A percentile compares a stretch with the other conserved stretches of the same genome.
These are phyloP conservation scores for Conticribra guillardii DNA, from an alignment of 108 stramenopile species.

Conservation along the genomic window DNA sequence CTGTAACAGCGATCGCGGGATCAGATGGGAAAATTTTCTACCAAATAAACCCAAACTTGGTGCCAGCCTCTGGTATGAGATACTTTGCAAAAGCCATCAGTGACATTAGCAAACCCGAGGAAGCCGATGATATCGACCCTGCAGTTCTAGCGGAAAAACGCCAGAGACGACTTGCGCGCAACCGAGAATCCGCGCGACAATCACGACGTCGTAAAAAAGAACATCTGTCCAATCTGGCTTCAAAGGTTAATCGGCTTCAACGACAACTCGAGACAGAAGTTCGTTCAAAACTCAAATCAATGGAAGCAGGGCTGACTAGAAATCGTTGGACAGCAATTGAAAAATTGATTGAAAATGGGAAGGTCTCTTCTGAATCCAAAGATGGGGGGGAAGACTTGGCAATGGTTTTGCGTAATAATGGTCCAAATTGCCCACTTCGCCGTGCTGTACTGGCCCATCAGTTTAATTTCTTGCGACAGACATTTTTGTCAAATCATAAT, in stretches of 20 bases:
- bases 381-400: conserved; percentile 17
- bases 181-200: conserved; percentile 86
- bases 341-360: conserved; percentile 21
- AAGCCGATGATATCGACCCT: conserved; percentile 41
- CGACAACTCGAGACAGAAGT: conserved; percentile 70
- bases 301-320: conserved; percentile 47
- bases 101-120: conserved; percentile 41
- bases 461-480: conserved; percentile 59
- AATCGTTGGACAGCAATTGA: conserved; percentile 34
- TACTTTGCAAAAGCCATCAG: conserved; percentile 50
- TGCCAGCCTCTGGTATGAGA: conserved; percentile 33
- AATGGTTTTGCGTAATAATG: conserved; percentile 14
- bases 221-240: conserved; percentile 57
- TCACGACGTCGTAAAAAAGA: conserved; percentile 84
- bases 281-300: conserved; percentile 51
- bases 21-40: conserved; percentile 35
- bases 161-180: conserved; percentile 78
- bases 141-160: conserved; percentile 73
- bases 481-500: conserved; percentile 71
- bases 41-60: conserved; percentile 44
- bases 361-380: background rate
- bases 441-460: conserved; percentile 74
- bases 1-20: conserved; percentile 38
- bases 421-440: conserved; percentile 53
- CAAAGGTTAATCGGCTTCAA: conserved; percentile 71